phyloP scores from a whole-genome alignment of 371 early-diverging fungal genomes.

The Funneliformis caledonium region DNA sequence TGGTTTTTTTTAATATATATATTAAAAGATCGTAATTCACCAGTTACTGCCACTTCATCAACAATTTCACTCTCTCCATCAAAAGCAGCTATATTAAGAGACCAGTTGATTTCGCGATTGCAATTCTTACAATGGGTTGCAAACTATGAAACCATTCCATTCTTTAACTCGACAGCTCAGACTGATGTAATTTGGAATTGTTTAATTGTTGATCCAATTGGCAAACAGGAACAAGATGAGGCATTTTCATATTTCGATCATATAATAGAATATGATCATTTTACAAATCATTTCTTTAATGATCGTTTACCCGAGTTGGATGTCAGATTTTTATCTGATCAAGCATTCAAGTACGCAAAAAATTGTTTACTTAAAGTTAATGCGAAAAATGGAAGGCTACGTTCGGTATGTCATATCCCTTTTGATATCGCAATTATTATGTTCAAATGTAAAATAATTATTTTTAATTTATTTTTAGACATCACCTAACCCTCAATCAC shows the following conservation, averaged over 20 bases:
- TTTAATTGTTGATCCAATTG: constrained; percentile 49
- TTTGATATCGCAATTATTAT: neutral
- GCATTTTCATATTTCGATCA: constrained; percentile 48
- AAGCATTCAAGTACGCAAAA: constrained; percentile 47
- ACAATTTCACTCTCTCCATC: constrained; percentile 13
- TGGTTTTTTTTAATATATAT: neutral
- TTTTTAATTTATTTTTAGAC: neutral
- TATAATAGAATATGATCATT: constrained; percentile 43
- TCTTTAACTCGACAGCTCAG: constrained; percentile 45
- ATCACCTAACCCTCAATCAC: constrained; percentile 15
- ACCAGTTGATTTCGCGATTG: constrained; percentile 42
- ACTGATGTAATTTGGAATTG: constrained; percentile 50
- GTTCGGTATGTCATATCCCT: constrained; percentile 39
- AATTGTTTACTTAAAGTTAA: constrained; percentile 49
- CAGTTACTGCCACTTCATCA: neutral
- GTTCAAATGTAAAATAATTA: neutral
- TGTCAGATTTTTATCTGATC: constrained; percentile 45
- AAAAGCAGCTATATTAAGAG: constrained; percentile 39
- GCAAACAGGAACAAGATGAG: constrained; percentile 48
- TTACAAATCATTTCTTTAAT: constrained; percentile 48
- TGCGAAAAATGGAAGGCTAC: constrained; percentile 42
- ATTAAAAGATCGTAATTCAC: constrained; percentile 13
- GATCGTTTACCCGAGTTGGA: constrained; percentile 46
- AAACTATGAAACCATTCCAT: constrained; percentile 39
- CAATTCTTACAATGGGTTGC: constrained; percentile 47